These are phyloP conservation scores for Solanum phureja DNA, from an alignment of 257 asterid genomes.

Conservation along the genomic window DNA sequence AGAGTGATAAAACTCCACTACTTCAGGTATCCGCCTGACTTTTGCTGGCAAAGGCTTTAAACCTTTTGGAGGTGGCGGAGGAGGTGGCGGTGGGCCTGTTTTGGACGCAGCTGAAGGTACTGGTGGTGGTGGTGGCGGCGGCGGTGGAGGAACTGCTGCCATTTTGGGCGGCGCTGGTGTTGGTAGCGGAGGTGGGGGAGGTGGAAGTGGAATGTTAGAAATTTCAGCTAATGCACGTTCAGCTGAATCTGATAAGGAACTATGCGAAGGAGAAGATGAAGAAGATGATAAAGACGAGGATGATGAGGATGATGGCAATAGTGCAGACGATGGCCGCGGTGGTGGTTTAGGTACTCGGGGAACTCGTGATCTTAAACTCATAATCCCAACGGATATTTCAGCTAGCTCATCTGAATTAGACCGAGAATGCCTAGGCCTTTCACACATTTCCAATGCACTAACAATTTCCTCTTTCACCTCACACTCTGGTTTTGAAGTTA, in stretches of 20 bases:
- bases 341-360: constrained; percentile 94
- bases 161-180: neutral
- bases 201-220: constrained; percentile 36
- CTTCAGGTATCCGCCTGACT: constrained; percentile 85
- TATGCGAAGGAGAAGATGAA: constrained; percentile 45
- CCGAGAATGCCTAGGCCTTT: constrained; percentile 37
- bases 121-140: constrained; percentile 44
- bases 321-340: constrained; percentile 62
- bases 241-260: constrained; percentile 54
- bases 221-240: constrained; percentile 62
- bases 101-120: constrained; percentile 5
- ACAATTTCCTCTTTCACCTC: constrained; percentile 34
- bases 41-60: constrained; percentile 34
- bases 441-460: constrained; percentile 12
- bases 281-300: constrained; percentile 26
- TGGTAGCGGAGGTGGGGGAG: constrained; percentile 39
- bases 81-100: constrained; percentile 20
- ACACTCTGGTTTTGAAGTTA: constrained; percentile 14
- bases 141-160: constrained; percentile 31
- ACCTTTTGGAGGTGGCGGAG: constrained; percentile 40
- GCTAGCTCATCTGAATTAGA: constrained; percentile 41
- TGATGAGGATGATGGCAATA: constrained; percentile 23
- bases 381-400: constrained; percentile 35
- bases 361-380: constrained; percentile 46
- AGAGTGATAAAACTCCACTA: constrained; percentile 90